phyloP scores from a whole-genome alignment of 108 stramenopile species.

The Aurantiochytrium sp. region DNA sequence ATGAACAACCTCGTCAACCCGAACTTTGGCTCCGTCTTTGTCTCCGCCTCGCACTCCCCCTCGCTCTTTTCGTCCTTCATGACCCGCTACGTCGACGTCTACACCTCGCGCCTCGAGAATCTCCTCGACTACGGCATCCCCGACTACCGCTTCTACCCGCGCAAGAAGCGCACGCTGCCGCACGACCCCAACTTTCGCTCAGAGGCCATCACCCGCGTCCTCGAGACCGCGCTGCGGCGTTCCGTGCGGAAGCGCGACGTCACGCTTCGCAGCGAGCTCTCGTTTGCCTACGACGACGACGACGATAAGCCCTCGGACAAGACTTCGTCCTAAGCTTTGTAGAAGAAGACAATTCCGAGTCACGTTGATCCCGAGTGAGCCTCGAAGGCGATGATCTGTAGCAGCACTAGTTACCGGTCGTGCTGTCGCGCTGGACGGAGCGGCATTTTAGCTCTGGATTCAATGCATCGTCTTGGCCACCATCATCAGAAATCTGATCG shows the following conservation, averaged over 20 bases:
- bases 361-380: too few species aligned
- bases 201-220: not conserved
- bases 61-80: constrained; percentile 50
- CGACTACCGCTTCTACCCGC: constrained; percentile 41
- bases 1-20: constrained; percentile 41
- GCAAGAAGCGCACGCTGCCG: not conserved
- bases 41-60: constrained; percentile 36
- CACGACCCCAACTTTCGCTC: constrained; percentile 5
- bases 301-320: not conserved
- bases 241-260: not conserved
- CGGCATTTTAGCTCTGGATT: too few species aligned
- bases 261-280: not conserved
- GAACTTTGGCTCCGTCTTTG: constrained; percentile 52
- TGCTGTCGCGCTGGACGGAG: too few species aligned
- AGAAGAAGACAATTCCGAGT: too few species aligned
- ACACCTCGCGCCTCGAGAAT: constrained; percentile 43
- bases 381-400: too few species aligned
- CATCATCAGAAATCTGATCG: too few species aligned
- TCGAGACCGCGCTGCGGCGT: not conserved
- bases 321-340: too few species aligned
- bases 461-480: too few species aligned
- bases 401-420: too few species aligned
- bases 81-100: constrained; percentile 50
- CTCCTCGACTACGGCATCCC: constrained; percentile 38
- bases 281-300: not conserved